Evolutionary conservation across 495 filamentous ascomycete species (phyloP).

Genomic region (Sordaria brevicollis): DNA sequence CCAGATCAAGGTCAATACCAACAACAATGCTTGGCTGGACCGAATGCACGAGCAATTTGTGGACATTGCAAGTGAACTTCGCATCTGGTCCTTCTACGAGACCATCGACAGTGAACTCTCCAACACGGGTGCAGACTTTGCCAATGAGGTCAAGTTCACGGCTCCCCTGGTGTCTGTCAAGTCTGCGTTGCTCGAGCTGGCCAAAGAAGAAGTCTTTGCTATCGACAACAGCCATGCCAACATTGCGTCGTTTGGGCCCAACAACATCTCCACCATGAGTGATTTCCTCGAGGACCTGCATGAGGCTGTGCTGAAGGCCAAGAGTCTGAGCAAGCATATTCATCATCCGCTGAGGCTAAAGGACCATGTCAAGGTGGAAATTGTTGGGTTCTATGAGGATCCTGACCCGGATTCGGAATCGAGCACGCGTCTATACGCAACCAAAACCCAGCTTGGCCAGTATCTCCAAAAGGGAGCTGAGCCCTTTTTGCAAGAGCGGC

Average conservation of each 20-base stretch:
- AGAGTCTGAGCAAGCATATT: constrained; percentile 22
- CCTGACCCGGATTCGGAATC: constrained; percentile 30
- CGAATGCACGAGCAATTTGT: constrained; percentile 47
- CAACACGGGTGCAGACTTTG: constrained; percentile 19
- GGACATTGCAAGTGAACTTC: constrained; percentile 49
- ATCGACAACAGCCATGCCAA: constrained; percentile 49
- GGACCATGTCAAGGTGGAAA: constrained; percentile 44
- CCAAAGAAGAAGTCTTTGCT: constrained; percentile 46
- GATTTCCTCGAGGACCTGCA: constrained; percentile 42
- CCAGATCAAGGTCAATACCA: constrained; percentile 30
- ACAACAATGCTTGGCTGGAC: constrained; percentile 34
- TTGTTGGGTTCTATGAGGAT: constrained; percentile 54
- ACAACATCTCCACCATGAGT: constrained; percentile 37
- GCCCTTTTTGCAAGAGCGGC: constrained; percentile 27
- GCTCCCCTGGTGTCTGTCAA: constrained; percentile 54
- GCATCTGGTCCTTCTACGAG: constrained; percentile 59
- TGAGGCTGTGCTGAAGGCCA: constrained; percentile 32
- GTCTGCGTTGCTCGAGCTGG: constrained; percentile 44
- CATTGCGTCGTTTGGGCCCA: constrained; percentile 46
- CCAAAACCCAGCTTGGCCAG: constrained; percentile 37
- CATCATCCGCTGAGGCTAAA: constrained; percentile 39
- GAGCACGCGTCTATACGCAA: constrained; percentile 15
- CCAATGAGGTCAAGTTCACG: constrained; percentile 32
- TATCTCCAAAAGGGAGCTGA: constrained; percentile 38
- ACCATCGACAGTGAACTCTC: constrained; percentile 50